Percentiles rank a stretch among this genome's conserved stretches.
Conservation (phyloP, 2,329 filamentous ascomycete species). For the Penicillium sp. region DNA sequence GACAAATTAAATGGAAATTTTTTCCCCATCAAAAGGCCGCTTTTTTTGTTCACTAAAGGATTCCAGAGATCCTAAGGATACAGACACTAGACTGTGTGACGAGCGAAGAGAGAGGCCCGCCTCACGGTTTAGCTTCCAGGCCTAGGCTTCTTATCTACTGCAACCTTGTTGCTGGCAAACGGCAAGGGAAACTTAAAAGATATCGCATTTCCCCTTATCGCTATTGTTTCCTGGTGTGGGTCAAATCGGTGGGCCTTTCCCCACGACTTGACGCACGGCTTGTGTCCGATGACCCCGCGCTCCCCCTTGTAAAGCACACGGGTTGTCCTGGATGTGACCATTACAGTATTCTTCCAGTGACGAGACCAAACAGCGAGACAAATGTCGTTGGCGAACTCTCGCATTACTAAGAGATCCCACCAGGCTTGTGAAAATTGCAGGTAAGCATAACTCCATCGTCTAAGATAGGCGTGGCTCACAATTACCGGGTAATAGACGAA, state of each 20-base stretch:
- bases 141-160: not conserved
- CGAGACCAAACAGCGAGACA: not conserved
- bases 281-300: conserved; percentile 19
- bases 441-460: not conserved
- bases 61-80: too few relatives aligned
- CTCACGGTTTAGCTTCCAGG: too few relatives aligned
- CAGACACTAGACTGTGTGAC: too few relatives aligned
- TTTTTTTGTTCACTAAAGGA: too few relatives aligned
- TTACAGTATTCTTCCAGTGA: not conserved
- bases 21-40: too few relatives aligned
- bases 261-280: conserved; percentile 9
- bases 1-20: too few relatives aligned
- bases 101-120: too few relatives aligned
- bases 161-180: not conserved
- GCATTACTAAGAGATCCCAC: conserved; percentile 20
- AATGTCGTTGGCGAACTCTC: conserved; percentile 18
- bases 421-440: conserved; percentile 24
- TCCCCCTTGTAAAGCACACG: not conserved
- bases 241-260: conserved; percentile 8
- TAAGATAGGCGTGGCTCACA: conserved; percentile 2
- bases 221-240: conserved; percentile 6
- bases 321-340: not conserved
- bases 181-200: not conserved
- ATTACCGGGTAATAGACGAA: conserved; percentile 37
- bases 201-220: not conserved